Conservation (phyloP, 2,329 filamentous ascomycete species). For the Colletotrichum liriopes region DNA sequence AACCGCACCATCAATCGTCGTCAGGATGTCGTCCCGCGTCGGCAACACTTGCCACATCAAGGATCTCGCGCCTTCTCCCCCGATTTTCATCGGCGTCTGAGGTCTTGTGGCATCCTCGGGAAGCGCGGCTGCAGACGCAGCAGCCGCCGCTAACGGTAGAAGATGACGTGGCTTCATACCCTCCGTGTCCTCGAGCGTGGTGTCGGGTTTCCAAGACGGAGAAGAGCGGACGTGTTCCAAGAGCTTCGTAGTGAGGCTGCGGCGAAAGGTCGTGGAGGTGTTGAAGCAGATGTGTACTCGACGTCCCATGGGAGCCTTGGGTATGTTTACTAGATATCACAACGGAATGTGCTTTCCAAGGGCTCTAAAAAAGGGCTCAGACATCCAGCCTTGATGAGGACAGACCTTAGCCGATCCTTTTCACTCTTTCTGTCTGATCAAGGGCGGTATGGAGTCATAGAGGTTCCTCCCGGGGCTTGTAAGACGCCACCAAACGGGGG, state of each 20-base stretch:
- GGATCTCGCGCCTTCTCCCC: background rate
- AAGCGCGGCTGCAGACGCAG: background rate
- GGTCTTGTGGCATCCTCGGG: background rate
- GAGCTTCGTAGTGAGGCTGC: background rate
- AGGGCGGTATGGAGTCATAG: background rate
- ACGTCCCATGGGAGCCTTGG: background rate
- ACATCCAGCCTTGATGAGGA: background rate
- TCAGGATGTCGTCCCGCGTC: background rate
- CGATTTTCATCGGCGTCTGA: background rate
- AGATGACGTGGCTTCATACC: conserved; percentile 18
- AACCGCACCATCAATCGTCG: background rate
- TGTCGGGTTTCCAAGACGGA: background rate
- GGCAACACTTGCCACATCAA: background rate
- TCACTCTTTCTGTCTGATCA: background rate
- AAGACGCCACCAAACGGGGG: background rate
- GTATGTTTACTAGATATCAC: background rate
- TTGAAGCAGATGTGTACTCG: conserved; percentile 6
- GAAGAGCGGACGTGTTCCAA: conserved; percentile 6
- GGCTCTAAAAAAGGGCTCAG: background rate
- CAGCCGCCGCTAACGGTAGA: conserved; percentile 9
- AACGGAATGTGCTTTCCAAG: background rate
- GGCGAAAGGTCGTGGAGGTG: conserved; percentile 12
- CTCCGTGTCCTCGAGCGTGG: background rate
- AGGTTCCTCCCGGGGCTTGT: conserved; percentile 5
- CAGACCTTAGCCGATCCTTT: background rate